A percentile compares a stretch with the other conserved stretches of the same genome.
phyloP scores from a whole-genome alignment of 345 rosid genomes.

The Turritis glabra region DNA sequence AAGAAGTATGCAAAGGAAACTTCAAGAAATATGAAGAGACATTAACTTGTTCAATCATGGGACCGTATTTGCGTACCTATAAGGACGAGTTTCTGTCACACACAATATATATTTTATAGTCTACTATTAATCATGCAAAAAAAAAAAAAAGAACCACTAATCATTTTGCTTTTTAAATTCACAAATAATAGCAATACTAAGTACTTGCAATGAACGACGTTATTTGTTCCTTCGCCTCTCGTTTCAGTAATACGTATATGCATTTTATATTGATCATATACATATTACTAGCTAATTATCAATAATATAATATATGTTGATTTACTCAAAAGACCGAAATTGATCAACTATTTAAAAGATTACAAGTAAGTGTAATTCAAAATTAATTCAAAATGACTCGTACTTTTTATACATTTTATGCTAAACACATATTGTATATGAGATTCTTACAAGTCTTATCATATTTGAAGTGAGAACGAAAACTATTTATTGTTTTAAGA shows the following conservation, averaged over 20 bases:
- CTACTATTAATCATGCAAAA: not conserved
- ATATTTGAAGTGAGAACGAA: not conserved
- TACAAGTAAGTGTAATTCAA: not conserved
- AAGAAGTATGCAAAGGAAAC: conserved; percentile 6
- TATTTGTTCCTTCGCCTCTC: conserved; percentile 24
- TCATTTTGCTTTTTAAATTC: conserved; percentile 8
- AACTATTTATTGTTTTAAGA: not conserved
- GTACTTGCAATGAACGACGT: conserved; percentile 6
- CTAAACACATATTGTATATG: not conserved
- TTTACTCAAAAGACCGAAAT: not conserved
- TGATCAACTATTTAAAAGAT: not conserved
- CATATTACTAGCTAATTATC: not conserved
- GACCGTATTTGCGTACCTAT: conserved; percentile 27
- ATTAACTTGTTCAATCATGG: conserved; percentile 33
- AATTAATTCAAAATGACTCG: not conserved
- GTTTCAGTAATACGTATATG: not conserved
- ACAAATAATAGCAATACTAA: not conserved
- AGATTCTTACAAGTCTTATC: not conserved
- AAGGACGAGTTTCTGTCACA: conserved; percentile 30
- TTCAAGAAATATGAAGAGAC: conserved; percentile 14
- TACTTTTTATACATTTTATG: not conserved
- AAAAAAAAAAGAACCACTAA: not conserved
- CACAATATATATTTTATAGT: not conserved
- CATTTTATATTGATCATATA: not conserved
- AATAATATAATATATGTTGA: not conserved